Percentiles rank a stretch among this genome's conserved stretches.
Conservation (phyloP, 2,329 filamentous ascomycete genomes). For the Hymenoscyphus scutula region DNA sequence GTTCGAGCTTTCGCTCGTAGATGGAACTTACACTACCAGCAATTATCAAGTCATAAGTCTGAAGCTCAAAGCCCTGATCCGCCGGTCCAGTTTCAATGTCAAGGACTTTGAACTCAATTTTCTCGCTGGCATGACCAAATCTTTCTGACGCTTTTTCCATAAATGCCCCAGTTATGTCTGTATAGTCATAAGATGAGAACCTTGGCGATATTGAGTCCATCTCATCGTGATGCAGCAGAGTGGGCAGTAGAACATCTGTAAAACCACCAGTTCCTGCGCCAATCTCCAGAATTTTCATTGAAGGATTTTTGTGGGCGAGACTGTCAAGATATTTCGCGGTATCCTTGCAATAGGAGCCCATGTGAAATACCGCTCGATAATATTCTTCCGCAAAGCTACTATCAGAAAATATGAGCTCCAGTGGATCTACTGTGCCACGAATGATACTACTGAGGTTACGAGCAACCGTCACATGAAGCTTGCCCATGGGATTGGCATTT, state of each 20-base stretch:
- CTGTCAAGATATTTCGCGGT: not conserved
- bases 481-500: too few relatives aligned
- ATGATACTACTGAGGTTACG: too few relatives aligned
- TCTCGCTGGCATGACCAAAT: not conserved
- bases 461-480: too few relatives aligned
- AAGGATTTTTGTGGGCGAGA: slow-evolving; percentile 16
- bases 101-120: not conserved
- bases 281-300: slow-evolving; percentile 24
- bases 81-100: not conserved
- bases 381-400: too few relatives aligned
- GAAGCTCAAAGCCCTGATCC: not conserved
- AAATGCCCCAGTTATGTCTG: not conserved
- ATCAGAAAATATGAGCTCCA: too few relatives aligned
- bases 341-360: not conserved
- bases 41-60: not conserved
- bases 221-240: not conserved
- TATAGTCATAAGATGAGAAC: not conserved
- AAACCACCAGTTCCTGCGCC: slow-evolving; percentile 17
- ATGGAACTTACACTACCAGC: too few relatives aligned
- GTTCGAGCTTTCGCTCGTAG: too few relatives aligned
- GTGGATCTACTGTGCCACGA: too few relatives aligned
- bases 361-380: not conserved
- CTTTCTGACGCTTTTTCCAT: not conserved
- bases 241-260: slow-evolving; percentile 12
- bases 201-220: not conserved